Conservation (phyloP, 805 yeast species). For the Yarrowia yakushimensis region DNA sequence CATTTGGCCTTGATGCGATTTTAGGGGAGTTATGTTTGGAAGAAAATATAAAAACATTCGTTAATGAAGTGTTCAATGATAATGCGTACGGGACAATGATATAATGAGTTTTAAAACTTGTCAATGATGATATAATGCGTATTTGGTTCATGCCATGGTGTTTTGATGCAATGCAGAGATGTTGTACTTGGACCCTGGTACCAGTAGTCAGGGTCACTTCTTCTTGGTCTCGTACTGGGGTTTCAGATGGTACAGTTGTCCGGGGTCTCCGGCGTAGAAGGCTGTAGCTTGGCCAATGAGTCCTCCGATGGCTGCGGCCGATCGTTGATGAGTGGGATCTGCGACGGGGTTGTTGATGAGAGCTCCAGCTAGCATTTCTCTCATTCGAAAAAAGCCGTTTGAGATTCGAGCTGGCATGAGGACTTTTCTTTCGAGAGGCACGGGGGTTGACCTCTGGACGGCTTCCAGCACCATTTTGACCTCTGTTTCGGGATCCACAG, state of each 20-base stretch:
- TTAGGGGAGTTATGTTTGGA: too few relatives aligned
- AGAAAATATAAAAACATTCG: too few relatives aligned
- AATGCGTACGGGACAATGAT: too few relatives aligned
- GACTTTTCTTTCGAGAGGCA: constrained; percentile 71
- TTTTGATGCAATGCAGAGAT: not conserved
- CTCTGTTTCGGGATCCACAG: constrained; percentile 84
- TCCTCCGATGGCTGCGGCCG: constrained; percentile 24
- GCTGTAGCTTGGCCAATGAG: constrained; percentile 21
- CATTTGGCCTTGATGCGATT: not conserved
- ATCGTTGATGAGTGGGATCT: not conserved
- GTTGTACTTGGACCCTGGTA: not conserved
- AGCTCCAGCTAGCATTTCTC: constrained; percentile 87
- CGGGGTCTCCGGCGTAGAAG: constrained; percentile 15
- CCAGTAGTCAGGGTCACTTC: not conserved
- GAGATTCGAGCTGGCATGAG: constrained; percentile 65
- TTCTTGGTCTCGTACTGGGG: constrained; percentile 13
- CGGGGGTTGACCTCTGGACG: constrained; percentile 69
- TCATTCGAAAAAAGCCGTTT: constrained; percentile 67
- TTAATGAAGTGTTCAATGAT: too few relatives aligned
- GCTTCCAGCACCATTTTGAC: constrained; percentile 90
- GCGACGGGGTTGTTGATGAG: constrained; percentile 41
- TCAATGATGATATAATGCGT: too few relatives aligned
- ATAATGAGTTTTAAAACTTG: too few relatives aligned
- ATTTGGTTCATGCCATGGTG: not conserved
- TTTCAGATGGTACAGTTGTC: constrained; percentile 4